Evolutionary conservation across 2,329 filamentous ascomycete genomes (phyloP).

Genomic region (Aureobasidium sp.): DNA sequence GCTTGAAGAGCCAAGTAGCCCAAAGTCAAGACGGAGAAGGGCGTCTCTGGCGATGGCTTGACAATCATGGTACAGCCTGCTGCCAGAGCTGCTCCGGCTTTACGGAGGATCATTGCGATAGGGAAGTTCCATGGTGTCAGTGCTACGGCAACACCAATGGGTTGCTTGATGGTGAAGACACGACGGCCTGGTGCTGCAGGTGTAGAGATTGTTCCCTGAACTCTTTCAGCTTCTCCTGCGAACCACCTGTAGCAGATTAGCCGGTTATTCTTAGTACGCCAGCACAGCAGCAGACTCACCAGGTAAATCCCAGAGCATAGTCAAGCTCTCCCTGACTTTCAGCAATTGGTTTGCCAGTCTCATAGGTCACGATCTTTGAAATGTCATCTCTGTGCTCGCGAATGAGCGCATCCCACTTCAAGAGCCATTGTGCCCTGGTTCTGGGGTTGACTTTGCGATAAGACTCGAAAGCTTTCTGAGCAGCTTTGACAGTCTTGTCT

Average conservation of each 20-base stretch:
- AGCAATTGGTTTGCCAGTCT: conserved; percentile 44
- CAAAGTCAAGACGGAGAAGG: conserved; percentile 50
- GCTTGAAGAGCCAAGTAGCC: conserved; percentile 48
- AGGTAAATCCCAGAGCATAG: conserved; percentile 44
- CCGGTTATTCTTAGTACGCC: too few species aligned
- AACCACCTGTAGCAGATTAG: conserved; percentile 33
- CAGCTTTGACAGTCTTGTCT: conserved; percentile 51
- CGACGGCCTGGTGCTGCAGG: conserved; percentile 57
- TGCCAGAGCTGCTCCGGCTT: conserved; percentile 60
- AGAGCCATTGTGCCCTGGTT: conserved; percentile 53
- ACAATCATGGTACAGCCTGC: conserved; percentile 68
- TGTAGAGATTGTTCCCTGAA: conserved; percentile 55
- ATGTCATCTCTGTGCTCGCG: conserved; percentile 56
- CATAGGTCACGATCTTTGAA: conserved; percentile 53
- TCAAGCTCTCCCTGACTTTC: conserved; percentile 45
- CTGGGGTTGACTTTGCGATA: conserved; percentile 56
- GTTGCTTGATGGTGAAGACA: conserved; percentile 67
- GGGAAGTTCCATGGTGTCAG: conserved; percentile 70
- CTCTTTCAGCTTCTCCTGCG: conserved; percentile 50
- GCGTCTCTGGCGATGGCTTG: conserved; percentile 65
- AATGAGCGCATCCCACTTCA: conserved; percentile 61
- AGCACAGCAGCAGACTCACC: conserved; percentile 22
- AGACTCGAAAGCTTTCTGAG: conserved; percentile 53
- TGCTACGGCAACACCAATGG: conserved; percentile 60
- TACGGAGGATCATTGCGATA: conserved; percentile 60